Percentiles rank a stretch among this genome's conserved stretches.
Evolutionary conservation across 2,329 filamentous ascomycete species (phyloP).

Genomic region (Beauveria bassiana): DNA sequence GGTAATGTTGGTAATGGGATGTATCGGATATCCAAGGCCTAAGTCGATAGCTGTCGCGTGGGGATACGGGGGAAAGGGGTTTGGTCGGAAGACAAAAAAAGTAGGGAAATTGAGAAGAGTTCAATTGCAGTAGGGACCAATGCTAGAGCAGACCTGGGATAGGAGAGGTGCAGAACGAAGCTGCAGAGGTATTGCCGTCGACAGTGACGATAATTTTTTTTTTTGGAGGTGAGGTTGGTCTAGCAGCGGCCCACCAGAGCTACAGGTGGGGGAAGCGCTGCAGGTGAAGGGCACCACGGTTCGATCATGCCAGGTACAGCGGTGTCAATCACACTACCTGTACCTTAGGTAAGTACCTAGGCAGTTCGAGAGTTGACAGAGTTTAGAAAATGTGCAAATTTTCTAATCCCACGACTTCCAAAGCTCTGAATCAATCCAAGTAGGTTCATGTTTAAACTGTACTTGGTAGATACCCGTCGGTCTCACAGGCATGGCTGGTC

Average conservation of each 20-base stretch:
- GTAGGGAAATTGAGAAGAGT: no score
- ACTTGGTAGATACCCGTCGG: no score
- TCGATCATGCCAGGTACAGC: neutral
- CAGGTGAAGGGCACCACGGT: no score
- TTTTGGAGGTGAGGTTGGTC: conserved; percentile 14
- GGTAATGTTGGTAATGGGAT: neutral
- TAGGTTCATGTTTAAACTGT: no score
- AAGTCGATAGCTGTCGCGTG: neutral
- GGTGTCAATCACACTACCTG: neutral
- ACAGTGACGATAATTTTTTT: conserved; percentile 15
- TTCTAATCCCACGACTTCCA: no score
- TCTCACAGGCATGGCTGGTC: neutral
- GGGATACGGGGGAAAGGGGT: neutral
- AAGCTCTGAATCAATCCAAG: no score
- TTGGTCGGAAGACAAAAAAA: neutral
- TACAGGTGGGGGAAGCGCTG: neutral
- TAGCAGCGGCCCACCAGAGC: neutral
- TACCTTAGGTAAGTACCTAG: no score
- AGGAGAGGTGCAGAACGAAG: neutral
- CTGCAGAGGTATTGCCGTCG: neutral
- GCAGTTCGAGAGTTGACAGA: no score
- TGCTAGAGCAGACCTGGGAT: neutral
- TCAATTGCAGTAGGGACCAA: neutral
- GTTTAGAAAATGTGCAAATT: no score
- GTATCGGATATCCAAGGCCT: conserved; percentile 1